Evolutionary conservation across 2,329 filamentous ascomycete species (phyloP), one percentile per base, ranked within the genome.

Genomic region (Sphaerostilbella broomeana): DNA sequence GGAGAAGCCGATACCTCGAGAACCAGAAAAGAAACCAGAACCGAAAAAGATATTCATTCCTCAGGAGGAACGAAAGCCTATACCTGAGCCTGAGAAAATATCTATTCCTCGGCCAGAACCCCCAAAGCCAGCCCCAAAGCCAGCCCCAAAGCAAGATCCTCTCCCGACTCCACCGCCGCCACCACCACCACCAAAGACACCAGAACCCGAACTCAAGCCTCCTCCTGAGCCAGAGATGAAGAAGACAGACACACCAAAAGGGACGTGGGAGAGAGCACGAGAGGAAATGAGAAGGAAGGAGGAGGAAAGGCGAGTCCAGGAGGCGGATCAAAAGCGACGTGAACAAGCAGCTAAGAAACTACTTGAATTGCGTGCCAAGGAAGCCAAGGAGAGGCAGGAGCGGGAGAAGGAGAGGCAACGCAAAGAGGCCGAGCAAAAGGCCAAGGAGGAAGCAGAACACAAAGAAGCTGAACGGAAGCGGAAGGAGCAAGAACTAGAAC

Each of bases 211-310:
- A 5, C 31, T 26, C 6, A 36, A 36, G 4, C 4, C 18, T 3
- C 7, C 36, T 6, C 27, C 28, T 24, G 36, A 21, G 11, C 11
- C 36, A 11, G 41, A 40, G 4, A 17, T 10, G 15, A 35, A 40
- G 32, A 41, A 40, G 20, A 11, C 38, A 5, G 38, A 41, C 10
- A 35, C 38, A 9, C 38, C 38, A 18, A 41, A 41, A 27, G 41
- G 67, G 7, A 67, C 75, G 0, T 84, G 81, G 81, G 79, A 84
- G 49, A 82, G 77, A 55, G 81, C 79, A 4, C 68, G 80, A 38
- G 81, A 85, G 52, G 80, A 84, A 48, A 81, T 74, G 15, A 67
- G 74, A 29, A 73, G 68, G 42, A 71, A 72, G 40, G 79, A 82
- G 48, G 79, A 81, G 47, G 77, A 83, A 47, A 76, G 77, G 9